phyloP scores from a whole-genome alignment of 805 yeast genomes.

The Candida stauntonica region DNA sequence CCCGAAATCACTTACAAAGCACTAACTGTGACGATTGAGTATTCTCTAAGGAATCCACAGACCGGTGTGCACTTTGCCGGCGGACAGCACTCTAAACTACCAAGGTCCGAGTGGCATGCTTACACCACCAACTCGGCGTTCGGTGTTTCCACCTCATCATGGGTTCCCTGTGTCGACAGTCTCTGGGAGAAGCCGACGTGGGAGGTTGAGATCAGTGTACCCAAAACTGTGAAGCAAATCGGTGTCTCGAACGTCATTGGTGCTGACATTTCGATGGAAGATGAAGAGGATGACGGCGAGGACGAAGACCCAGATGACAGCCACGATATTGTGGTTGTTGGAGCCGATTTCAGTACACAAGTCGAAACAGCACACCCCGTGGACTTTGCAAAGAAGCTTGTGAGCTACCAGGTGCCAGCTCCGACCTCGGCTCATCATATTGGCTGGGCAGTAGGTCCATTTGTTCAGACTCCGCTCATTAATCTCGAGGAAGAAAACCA shows the following conservation, averaged over 20 bases:
- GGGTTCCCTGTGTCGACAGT: constrained; percentile 96
- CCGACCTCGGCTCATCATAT: constrained; percentile 93
- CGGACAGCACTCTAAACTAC: constrained; percentile 40
- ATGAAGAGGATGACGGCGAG: constrained; percentile 27
- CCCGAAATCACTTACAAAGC: constrained; percentile 63
- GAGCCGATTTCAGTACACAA: constrained; percentile 64
- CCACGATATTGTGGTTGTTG: constrained; percentile 56
- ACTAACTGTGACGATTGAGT: constrained; percentile 63
- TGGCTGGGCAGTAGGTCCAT: constrained; percentile 93
- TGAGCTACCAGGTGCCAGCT: constrained; percentile 65
- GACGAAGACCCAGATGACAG: constrained; percentile 30
- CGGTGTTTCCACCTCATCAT: constrained; percentile 82
- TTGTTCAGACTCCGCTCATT: constrained; percentile 56
- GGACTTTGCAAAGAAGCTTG: constrained; percentile 71
- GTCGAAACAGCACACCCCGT: constrained; percentile 72
- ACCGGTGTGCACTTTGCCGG: constrained; percentile 77
- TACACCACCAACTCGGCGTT: constrained; percentile 78
- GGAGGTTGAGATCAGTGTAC: constrained; percentile 85
- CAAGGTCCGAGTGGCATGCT: constrained; percentile 65
- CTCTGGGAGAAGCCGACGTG: constrained; percentile 86
- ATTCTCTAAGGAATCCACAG: constrained; percentile 57
- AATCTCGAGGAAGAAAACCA: constrained; percentile 37
- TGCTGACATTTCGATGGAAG: constrained; percentile 16
- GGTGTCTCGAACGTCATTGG: constrained; percentile 37
- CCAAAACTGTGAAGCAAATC: constrained; percentile 73